Percentiles rank a stretch among this genome's conserved stretches.
These are phyloP conservation scores for Aspergillus ibericus DNA, from an alignment of 2,329 filamentous ascomycete genomes.

Conservation along the genomic window DNA sequence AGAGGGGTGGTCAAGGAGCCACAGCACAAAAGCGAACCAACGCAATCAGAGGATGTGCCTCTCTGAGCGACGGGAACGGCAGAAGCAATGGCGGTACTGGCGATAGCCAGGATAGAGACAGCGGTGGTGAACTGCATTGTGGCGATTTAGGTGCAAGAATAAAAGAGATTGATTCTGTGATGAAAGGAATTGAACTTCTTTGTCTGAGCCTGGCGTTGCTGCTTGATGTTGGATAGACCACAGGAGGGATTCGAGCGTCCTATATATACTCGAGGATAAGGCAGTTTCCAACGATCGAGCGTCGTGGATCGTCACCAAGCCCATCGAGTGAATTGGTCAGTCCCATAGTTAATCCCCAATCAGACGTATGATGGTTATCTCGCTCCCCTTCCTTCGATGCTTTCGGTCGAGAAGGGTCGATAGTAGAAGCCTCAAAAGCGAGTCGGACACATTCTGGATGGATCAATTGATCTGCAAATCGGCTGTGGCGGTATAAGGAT, in stretches of 20 bases:
- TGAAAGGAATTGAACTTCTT: not conserved
- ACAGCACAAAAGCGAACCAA: constrained; percentile 29
- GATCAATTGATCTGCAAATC: not conserved
- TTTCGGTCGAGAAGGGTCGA: not conserved
- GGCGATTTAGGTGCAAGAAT: not conserved
- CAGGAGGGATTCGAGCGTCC: not conserved
- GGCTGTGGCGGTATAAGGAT: not conserved
- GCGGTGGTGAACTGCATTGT: constrained; percentile 29
- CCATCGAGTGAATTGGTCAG: not conserved
- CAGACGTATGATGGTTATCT: not conserved
- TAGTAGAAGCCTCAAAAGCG: not conserved
- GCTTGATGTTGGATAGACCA: not conserved
- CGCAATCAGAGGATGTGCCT: constrained; percentile 16
- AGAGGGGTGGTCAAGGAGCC: constrained; percentile 29
- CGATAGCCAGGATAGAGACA: constrained; percentile 32
- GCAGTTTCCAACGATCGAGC: not conserved
- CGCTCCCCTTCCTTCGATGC: not conserved
- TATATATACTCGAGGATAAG: not conserved
- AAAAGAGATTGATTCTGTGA: not conserved
- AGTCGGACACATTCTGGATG: not conserved
- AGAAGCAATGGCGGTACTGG: constrained; percentile 30
- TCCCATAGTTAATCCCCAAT: not conserved
- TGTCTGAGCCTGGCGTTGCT: not conserved
- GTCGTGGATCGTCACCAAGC: not conserved
- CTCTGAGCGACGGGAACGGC: constrained; percentile 22